These are phyloP conservation scores for Fusarium sp. DNA, from an alignment of 2,329 filamentous ascomycete genomes.

Conservation along the genomic window DNA sequence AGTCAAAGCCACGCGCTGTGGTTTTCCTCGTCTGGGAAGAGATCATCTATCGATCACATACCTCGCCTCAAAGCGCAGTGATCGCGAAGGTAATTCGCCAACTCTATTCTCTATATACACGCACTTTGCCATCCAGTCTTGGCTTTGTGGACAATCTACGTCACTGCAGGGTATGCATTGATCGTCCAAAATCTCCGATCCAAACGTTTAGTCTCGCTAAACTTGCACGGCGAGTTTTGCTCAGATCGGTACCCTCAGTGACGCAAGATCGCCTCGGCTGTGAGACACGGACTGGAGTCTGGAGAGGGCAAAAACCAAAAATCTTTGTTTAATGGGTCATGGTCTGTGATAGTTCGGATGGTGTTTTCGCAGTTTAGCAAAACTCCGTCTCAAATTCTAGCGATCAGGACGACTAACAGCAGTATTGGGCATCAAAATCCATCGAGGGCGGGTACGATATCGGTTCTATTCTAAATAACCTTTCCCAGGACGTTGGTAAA, in stretches of 20 bases:
- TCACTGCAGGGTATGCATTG: slow-evolving; percentile 26
- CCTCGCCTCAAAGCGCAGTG: not conserved
- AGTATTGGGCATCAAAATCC: not conserved
- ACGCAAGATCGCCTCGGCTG: slow-evolving; percentile 1
- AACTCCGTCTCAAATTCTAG: not conserved
- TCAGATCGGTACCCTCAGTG: slow-evolving; percentile 16
- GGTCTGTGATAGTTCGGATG: not conserved
- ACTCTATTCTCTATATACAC: not conserved
- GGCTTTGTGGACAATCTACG: slow-evolving; percentile 10
- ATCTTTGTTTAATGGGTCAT: not conserved
- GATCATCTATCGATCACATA: slow-evolving; percentile 30
- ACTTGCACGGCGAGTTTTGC: not conserved
- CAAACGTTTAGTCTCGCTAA: not conserved
- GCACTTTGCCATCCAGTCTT: slow-evolving; percentile 21
- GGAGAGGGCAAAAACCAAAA: not conserved
- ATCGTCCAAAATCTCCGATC: slow-evolving; percentile 21
- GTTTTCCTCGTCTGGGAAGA: slow-evolving; percentile 11
- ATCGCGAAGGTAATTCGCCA: slow-evolving; percentile 11
- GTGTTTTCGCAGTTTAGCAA: not conserved
- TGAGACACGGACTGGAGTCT: not conserved
- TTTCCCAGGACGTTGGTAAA: not conserved
- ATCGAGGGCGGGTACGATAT: not conserved
- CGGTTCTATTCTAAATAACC: not conserved
- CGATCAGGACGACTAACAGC: not conserved
- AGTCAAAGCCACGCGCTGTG: slow-evolving; percentile 15